Evolutionary conservation across 306 rosid species (phyloP).

Genomic region (Castanopsis chinensis): DNA sequence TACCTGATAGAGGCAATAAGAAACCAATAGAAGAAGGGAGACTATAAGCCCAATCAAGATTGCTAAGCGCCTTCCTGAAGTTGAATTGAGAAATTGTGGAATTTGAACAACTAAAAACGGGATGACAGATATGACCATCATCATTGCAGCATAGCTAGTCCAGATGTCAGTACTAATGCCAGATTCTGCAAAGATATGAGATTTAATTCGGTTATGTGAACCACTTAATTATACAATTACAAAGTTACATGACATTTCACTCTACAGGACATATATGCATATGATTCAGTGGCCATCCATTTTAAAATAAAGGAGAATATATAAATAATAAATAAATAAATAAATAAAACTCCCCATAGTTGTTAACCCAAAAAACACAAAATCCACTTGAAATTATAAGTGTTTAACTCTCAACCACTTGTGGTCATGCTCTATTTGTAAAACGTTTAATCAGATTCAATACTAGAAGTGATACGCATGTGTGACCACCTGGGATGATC

Average conservation of each 20-base stretch:
- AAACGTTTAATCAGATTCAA: too few relatives aligned
- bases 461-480: too few relatives aligned
- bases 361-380: too few relatives aligned
- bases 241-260: slow-evolving; percentile 3
- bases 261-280: background rate
- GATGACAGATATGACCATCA: slow-evolving; percentile 71
- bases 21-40: slow-evolving; percentile 45
- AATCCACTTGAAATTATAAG: too few relatives aligned
- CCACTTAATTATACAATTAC: slow-evolving; percentile 12
- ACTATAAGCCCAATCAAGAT: slow-evolving; percentile 71
- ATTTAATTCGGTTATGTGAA: slow-evolving; percentile 4
- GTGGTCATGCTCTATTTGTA: fast-evolving
- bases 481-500: too few relatives aligned
- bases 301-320: too few relatives aligned
- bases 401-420: too few relatives aligned
- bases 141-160: slow-evolving; percentile 86
- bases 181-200: slow-evolving; percentile 59
- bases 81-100: slow-evolving; percentile 72
- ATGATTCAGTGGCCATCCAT: background rate
- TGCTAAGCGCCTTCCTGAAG: slow-evolving; percentile 71
- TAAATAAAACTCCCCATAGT: too few relatives aligned
- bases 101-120: slow-evolving; percentile 88
- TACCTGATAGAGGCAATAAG: slow-evolving; percentile 90
- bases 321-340: too few relatives aligned
- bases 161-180: slow-evolving; percentile 94